Conservation (phyloP, 2,329 filamentous ascomycete genomes). For the Colletotrichum godetiae region DNA sequence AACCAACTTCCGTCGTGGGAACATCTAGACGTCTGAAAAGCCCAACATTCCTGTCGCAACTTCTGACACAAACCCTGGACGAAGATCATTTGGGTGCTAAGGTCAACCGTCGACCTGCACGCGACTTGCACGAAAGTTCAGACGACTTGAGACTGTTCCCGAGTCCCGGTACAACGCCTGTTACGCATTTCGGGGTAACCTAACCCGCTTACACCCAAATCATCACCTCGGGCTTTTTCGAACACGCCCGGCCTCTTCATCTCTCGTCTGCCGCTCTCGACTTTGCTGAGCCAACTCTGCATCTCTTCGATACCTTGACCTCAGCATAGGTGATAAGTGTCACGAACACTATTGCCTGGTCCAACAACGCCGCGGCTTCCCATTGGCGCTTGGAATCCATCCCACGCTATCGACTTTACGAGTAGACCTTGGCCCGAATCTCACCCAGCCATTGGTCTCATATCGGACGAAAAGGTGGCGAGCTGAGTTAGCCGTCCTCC, state of each 20-base stretch:
- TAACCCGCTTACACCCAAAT: constrained; percentile 19
- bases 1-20: neutral
- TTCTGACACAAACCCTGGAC: constrained; percentile 32
- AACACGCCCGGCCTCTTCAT: neutral
- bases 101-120: neutral
- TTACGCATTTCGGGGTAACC: constrained; percentile 24
- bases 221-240: constrained; percentile 6
- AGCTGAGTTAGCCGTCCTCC: constrained; percentile 4
- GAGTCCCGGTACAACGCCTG: constrained; percentile 27
- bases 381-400: constrained; percentile 1
- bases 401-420: constrained; percentile 3
- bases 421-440: neutral
- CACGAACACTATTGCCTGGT: constrained; percentile 7
- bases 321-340: neutral
- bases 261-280: neutral
- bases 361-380: neutral
- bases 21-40: constrained; percentile 6
- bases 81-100: constrained; percentile 29
- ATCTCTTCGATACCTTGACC: neutral
- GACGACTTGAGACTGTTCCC: constrained; percentile 35
- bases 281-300: neutral
- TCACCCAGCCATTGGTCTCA: constrained; percentile 17
- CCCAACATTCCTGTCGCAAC: constrained; percentile 19
- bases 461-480: constrained; percentile 32
- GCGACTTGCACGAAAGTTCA: constrained; percentile 12